Base-by-base conservation (phyloP, 208 protist genomes). In the Acanthamoeba quina region DNA sequence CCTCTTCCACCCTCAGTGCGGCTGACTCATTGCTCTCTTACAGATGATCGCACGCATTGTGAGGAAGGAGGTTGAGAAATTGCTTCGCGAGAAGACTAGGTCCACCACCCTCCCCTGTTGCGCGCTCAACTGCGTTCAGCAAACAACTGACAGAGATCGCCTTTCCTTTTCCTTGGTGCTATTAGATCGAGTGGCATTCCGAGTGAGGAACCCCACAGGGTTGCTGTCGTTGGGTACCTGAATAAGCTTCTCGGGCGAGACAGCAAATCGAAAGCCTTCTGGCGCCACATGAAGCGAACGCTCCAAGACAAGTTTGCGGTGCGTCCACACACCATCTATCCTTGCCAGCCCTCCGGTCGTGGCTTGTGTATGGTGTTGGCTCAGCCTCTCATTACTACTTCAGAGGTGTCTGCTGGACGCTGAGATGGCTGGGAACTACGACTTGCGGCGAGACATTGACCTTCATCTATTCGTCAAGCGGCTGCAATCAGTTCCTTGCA, bases 41-140 rank as follows among this genome's bases (percentile, higher is more conserved):
- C 19, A 92, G 62, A 92, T 92, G 86, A 76, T 92, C 21, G 86
- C 58, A 3, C 58, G 86, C 19, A 58, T 92, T 21, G 60, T 92
- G 19, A 68, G 86, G 34, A 92, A 92, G 49, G 44, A 92, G 1
- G 13, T 92, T 1, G 60, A 54, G 26, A 47, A 92, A 37, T 13
- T 62, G 66, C 37, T 92, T 15, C 86, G 54, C 7, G 47, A 76
- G 29, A 58, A 92, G 19, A 92, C 54, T 5, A 34, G 86, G 70
- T 80, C 5, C 34, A 41, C 7, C 9, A 6, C 15, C 66, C 34
- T 74, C 66, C 7, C 34, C 5, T 41, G 2, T 21, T 31, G 3
- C 34, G 21, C 10, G n/a, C n/a, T 37, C 9, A 3, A 74, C 31
- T 74, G 4, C 11, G 49, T 13, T 54, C 7, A 54, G 4, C 15